These are phyloP conservation scores for Coelastrella sp. DNA, from an alignment of 139 green algal species.

Conservation along the genomic window DNA sequence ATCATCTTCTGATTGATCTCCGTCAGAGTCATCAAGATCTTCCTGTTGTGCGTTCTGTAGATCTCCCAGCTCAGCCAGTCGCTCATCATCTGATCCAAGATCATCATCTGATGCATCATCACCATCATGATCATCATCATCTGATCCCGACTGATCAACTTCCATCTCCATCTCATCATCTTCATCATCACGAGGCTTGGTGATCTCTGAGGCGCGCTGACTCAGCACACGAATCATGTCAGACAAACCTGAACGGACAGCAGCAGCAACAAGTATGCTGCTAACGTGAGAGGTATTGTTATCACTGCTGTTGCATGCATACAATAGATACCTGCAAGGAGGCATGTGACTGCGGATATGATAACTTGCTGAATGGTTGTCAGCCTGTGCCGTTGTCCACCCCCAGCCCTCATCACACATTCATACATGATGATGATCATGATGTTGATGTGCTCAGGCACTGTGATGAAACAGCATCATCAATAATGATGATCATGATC, in stretches of 20 bases:
- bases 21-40: constrained; percentile 8
- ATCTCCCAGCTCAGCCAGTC: neutral
- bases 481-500: too few species aligned
- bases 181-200: constrained; percentile 57
- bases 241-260: constrained; percentile 51
- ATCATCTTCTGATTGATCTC: constrained; percentile 44
- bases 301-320: too few species aligned
- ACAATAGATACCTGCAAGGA: too few species aligned
- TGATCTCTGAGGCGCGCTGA: constrained; percentile 51
- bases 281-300: too few species aligned
- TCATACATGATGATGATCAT: too few species aligned
- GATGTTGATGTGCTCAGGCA: neutral
- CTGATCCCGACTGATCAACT: neutral
- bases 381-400: too few species aligned
- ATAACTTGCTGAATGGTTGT: too few species aligned
- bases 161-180: constrained; percentile 47
- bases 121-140: neutral
- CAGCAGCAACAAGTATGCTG: neutral
- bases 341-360: too few species aligned
- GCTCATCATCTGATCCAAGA: neutral
- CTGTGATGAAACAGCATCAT: too few species aligned
- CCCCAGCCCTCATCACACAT: too few species aligned
- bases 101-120: constrained; percentile 19
- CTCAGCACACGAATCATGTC: constrained; percentile 77
- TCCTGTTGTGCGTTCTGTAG: neutral